A percentile compares a stretch with the other conserved stretches of the same genome.
These are phyloP conservation scores for Bacterosira constricta DNA, from an alignment of 108 stramenopile species.

Conservation along the genomic window DNA sequence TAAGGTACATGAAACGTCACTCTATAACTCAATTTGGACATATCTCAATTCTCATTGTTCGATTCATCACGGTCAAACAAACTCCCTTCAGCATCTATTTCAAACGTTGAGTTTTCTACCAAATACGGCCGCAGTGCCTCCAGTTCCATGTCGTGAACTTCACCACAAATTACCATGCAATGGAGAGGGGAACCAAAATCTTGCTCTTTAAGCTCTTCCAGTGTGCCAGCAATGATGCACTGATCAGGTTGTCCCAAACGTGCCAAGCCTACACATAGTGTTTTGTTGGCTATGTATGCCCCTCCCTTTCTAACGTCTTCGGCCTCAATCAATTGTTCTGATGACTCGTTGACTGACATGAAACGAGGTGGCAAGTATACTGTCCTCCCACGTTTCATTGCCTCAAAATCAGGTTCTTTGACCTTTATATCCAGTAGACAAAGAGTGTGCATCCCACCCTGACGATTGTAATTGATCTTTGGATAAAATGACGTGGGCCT, in stretches of 20 bases:
- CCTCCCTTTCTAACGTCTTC: conserved; percentile 69
- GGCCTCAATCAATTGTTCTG: conserved; percentile 93
- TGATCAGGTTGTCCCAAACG: conserved; percentile 94
- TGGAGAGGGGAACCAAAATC: conserved; percentile 97
- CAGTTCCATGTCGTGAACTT: conserved; percentile 9
- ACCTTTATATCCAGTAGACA: conserved; percentile 97
- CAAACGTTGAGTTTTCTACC: conserved; percentile 66
- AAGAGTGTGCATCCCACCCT: conserved; percentile 99
- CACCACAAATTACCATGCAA: conserved; percentile 88
- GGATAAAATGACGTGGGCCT: conserved; percentile 94
- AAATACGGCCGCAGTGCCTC: conserved; percentile 32
- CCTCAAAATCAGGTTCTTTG: conserved; percentile 99
- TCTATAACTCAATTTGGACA: too few species aligned
- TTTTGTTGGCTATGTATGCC: conserved; percentile 66
- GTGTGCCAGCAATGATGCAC: conserved; percentile 90
- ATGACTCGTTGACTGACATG: conserved; percentile 94
- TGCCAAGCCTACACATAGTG: conserved; percentile 92
- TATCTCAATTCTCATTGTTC: background rate
- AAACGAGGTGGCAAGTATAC: conserved; percentile 96
- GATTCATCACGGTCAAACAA: conserved; percentile 17
- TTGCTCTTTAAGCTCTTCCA: conserved; percentile 83
- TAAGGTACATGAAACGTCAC: too few species aligned
- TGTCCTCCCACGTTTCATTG: conserved; percentile 89
- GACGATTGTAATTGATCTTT: conserved; percentile 93
- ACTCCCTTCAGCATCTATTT: conserved; percentile 49